Evolutionary conservation across 768 basidiomycete genomes (phyloP).

Genomic region (Artomyces pyxidatus): DNA sequence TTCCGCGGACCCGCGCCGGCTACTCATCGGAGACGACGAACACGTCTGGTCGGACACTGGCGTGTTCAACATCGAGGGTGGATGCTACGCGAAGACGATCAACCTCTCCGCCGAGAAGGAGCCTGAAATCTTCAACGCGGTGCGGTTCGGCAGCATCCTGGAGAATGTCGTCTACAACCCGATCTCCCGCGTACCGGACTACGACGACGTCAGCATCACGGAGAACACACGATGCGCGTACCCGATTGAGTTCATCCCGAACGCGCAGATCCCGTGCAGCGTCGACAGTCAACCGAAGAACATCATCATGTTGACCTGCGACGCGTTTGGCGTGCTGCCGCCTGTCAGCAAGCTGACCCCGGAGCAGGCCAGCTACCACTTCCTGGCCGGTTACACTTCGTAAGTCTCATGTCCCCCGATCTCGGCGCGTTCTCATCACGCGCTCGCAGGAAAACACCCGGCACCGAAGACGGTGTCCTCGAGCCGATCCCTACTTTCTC

Average conservation of each 20-base stretch:
- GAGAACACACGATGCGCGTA: constrained; percentile 99
- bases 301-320: constrained; percentile 96
- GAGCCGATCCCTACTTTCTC: constrained; percentile 99
- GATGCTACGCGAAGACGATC: constrained; percentile 98
- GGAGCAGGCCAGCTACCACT: constrained; percentile 96
- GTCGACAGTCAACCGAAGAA: constrained; percentile 85
- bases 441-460: constrained; percentile 81
- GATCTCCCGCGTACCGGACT: constrained; percentile 73
- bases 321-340: constrained; percentile 96
- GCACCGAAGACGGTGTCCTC: constrained; percentile 94
- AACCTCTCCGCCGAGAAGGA: constrained; percentile 97
- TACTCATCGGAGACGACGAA: constrained; percentile 97
- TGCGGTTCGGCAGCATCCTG: constrained; percentile 92
- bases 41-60: constrained; percentile 99
- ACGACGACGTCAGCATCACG: constrained; percentile 93
- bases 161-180: constrained; percentile 99
- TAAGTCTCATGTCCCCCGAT: constrained; percentile 28
- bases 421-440: background rate
- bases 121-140: constrained; percentile 94
- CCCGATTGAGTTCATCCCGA: constrained; percentile 95
- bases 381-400: constrained; percentile 95
- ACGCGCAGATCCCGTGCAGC: constrained; percentile 88
- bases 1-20: constrained; percentile 89
- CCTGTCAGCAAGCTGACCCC: constrained; percentile 89
- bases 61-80: constrained; percentile 99